A percentile compares a stretch with the other conserved stretches of the same genome.
phyloP scores from a whole-genome alignment of 345 rosid genomes.

The Geranium rotundifolium region DNA sequence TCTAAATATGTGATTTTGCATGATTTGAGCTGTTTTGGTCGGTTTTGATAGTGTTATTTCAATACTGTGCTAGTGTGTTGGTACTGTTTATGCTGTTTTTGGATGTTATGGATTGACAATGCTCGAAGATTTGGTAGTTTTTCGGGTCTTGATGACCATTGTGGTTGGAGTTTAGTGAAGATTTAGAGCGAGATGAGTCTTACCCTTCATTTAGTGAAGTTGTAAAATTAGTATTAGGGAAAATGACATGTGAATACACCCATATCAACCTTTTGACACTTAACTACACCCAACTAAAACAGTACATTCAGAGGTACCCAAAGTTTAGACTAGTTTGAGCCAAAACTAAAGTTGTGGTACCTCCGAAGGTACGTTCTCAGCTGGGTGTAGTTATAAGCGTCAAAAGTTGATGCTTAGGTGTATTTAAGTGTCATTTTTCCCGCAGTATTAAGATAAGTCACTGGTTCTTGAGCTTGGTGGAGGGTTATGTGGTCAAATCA shows the following conservation, averaged over 20 bases:
- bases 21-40: neutral
- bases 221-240: too few species aligned
- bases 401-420: too few species aligned
- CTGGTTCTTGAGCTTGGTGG: neutral
- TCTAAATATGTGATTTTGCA: neutral
- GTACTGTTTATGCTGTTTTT: neutral
- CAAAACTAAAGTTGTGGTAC: too few species aligned
- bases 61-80: neutral
- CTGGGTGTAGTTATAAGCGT: too few species aligned
- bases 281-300: too few species aligned
- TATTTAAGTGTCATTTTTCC: too few species aligned
- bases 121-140: neutral
- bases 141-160: neutral
- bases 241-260: too few species aligned
- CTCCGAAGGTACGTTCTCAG: too few species aligned
- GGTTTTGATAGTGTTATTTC: neutral
- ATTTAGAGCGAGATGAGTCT: neutral
- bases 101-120: neutral
- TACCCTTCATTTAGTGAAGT: neutral
- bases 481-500: neutral
- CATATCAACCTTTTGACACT: too few species aligned
- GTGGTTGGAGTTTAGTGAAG: neutral
- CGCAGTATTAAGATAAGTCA: too few species aligned
- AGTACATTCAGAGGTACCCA: too few species aligned
- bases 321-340: too few species aligned